These are phyloP conservation scores for Yamadazyma sp. DNA, from an alignment of 805 yeast genomes.

Conservation along the genomic window DNA sequence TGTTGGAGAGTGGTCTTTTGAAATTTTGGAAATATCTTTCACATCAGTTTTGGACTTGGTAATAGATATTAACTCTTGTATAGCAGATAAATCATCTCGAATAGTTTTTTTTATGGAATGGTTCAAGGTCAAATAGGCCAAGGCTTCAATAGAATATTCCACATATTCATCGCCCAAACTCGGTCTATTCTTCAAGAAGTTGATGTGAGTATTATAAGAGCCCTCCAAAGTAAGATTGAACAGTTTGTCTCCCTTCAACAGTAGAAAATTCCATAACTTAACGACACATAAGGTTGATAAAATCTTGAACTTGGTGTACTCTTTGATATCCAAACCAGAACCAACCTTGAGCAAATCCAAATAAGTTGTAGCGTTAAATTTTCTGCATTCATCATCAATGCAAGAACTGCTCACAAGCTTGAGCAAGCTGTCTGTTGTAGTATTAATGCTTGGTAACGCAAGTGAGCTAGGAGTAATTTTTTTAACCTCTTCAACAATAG, in stretches of 20 bases:
- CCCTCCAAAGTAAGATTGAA: slow-evolving; percentile 22
- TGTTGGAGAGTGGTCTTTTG: slow-evolving; percentile 18
- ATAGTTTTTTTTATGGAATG: slow-evolving; percentile 29
- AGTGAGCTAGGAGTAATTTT: slow-evolving; percentile 11
- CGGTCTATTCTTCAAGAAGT: not conserved
- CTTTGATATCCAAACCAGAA: slow-evolving; percentile 17
- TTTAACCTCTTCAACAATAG: slow-evolving; percentile 17
- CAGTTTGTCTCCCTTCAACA: slow-evolving; percentile 15
- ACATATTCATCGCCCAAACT: slow-evolving; percentile 5
- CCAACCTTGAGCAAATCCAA: slow-evolving; percentile 35
- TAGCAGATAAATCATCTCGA: slow-evolving; percentile 33
- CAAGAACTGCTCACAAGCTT: slow-evolving; percentile 37
- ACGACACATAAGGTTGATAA: slow-evolving; percentile 48
- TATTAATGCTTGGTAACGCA: slow-evolving; percentile 3
- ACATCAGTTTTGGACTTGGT: slow-evolving; percentile 2
- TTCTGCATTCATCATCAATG: slow-evolving; percentile 50
- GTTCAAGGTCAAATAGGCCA: slow-evolving; percentile 50
- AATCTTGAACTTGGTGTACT: slow-evolving; percentile 22
- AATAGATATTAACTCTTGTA: slow-evolving; percentile 13
- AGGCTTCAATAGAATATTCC: slow-evolving; percentile 38
- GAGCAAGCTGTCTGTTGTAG: slow-evolving; percentile 5
- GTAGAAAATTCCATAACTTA: slow-evolving; percentile 56
- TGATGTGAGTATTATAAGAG: slow-evolving; percentile 24
- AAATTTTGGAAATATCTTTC: not conserved
- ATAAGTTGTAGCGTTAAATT: slow-evolving; percentile 47